Base-by-base conservation (phyloP, 345 rosid genomes). In the Zanthoxylum bungeanum region DNA sequence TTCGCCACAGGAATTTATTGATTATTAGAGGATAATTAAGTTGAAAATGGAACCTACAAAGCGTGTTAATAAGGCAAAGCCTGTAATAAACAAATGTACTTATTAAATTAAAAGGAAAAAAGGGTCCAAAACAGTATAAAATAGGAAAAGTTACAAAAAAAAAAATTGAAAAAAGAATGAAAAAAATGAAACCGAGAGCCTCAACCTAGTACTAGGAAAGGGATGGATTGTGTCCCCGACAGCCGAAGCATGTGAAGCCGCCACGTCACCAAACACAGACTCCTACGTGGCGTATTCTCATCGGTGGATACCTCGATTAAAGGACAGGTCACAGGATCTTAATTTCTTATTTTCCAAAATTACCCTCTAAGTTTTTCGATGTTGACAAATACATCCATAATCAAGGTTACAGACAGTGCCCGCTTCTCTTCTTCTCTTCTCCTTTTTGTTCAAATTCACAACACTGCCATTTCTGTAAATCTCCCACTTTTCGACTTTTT, bases 331-430 rank as follows among this genome's bases (percentile, higher is more conserved):
- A n/a, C n/a, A 12, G 31, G 30, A 66, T 31, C 46, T 9, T 3
- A 52, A 64, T 80, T 81, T 7, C 5, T 14, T 0, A 0, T n/a
- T 66, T 74, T 53, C 74, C 73, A 0, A n/a, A 27, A 78, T 1
- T 50, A 14, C 68, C 80, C 81, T 12, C 1, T 0, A 0, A 0
- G 0, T 12, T 24, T 49, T 33, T 2, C 0, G 0, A 66, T 56
- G 74, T 77, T 82, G 52, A 60, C 89, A 72, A 24, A 56, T 70
- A 21, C 73, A 60, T 44, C 87, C 87, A 61, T 77, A 58, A 4
- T 7, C 14, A 27, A 67, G 73, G 72, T 56, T 39, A n/a, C n/a
- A n/a, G n/a, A 56, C 75, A 71, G 76, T 56, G 79, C 64, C 53
- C 51, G 16, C 31, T 70, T 24, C 52, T 68, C 75, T 58, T 42